Evolutionary conservation across 495 filamentous ascomycete species (phyloP), one percentile per base, ranked within the genome.

Genomic region (Pseudoneurospora amorphoporcata): DNA sequence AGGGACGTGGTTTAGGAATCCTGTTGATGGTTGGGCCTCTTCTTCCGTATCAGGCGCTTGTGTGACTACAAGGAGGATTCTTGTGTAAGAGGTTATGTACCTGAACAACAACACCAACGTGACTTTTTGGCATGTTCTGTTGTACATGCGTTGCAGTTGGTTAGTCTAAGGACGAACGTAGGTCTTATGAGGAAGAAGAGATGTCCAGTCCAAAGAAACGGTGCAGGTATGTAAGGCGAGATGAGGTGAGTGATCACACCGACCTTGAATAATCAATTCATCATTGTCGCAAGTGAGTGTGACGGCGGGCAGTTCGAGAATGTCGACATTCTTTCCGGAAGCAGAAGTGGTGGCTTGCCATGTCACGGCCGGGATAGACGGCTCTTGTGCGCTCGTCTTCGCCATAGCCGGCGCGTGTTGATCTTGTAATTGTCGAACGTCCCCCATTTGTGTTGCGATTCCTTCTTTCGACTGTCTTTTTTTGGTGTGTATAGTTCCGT

Each of bases 241-340:
- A 47, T 47, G 2, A 29, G 47, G 23, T 58, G 23, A 5, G 47
- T 14, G 19, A 35, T 8, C 0, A 61, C 29, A 61, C 29, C 8
- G 76, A 77, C 77, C 74, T 19, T 75, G 72, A 19, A 80, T 71
- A 35, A 76, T 37, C 23, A 80, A 65, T 17, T 69, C 72, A 70
- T 76, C 73, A 10, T 68, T 47, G 19, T 68, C 75, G 6, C 78
- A 72, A 8, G 75, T 77, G 70, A 80, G 75, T 3, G 72, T 77
- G 16, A 79, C 73, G 4, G 70, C 70, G 1, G 76, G 75, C n/a
- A 80, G 76, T 12, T 77, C 70, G 19, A 80, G 75, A 29, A 76
- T 75, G 23, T 71, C 29, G 40, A 72, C 43, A 61, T 16, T 35
- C 14, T 61, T 61, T 53, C 45, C 45, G 10, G 45, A 53, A 53